These are phyloP conservation scores for Apophysomyces trapeziformis DNA, from an alignment of 371 early-diverging fungal genomes.

Conservation along the genomic window DNA sequence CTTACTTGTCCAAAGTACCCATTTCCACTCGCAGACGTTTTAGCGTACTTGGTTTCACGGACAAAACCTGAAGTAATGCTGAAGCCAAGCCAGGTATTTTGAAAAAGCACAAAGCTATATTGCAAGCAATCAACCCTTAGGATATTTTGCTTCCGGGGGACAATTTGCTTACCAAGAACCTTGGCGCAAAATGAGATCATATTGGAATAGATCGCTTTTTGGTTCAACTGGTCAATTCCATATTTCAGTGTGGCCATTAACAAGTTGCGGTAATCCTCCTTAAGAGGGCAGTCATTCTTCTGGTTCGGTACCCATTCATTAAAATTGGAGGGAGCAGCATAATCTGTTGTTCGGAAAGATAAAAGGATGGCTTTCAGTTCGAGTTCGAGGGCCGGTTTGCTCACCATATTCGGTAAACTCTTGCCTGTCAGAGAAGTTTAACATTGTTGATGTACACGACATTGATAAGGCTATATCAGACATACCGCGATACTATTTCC, in stretches of 20 bases:
- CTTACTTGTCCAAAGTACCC: constrained; percentile 18
- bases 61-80: constrained; percentile 43
- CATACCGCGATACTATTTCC: constrained; percentile 48
- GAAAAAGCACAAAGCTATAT: constrained; percentile 56
- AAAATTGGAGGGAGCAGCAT: constrained; percentile 18
- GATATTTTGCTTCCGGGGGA: not conserved
- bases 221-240: constrained; percentile 48
- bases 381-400: constrained; percentile 20
- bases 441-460: not conserved
- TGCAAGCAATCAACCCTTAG: not conserved
- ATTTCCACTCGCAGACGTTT: constrained; percentile 44
- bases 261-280: constrained; percentile 27
- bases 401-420: constrained; percentile 56
- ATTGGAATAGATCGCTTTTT: constrained; percentile 52
- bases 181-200: constrained; percentile 60
- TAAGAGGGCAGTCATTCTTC: constrained; percentile 3
- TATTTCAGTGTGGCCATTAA: constrained; percentile 38
- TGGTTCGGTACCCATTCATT: constrained; percentile 11
- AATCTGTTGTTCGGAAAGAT: constrained; percentile 29
- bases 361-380: constrained; percentile 27
- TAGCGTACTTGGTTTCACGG: constrained; percentile 41
- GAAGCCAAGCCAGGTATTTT: constrained; percentile 58
- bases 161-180: constrained; percentile 32
- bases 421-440: constrained; percentile 23
- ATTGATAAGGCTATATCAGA: too few relatives aligned